A percentile compares a stretch with the other conserved stretches of the same genome.
phyloP scores from a whole-genome alignment of 2,329 filamentous ascomycete species.

The Aspergillus piperis region DNA sequence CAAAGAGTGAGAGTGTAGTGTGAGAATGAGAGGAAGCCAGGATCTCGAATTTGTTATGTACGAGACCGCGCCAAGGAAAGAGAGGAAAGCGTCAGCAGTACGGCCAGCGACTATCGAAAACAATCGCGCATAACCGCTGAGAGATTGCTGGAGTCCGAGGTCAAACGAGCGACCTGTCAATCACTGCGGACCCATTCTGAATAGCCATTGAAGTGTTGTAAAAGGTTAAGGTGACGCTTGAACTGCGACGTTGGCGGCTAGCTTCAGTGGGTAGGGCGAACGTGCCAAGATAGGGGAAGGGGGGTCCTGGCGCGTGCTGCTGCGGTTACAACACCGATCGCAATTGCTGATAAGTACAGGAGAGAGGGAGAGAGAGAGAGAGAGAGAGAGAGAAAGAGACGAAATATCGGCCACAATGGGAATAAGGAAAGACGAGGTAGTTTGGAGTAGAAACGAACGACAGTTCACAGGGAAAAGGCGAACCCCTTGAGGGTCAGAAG shows the following conservation, averaged over 20 bases:
- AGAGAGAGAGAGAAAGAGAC: not conserved
- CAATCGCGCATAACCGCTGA: slow-evolving; percentile 21
- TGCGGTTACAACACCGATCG: slow-evolving; percentile 9
- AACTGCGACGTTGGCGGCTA: slow-evolving; percentile 8
- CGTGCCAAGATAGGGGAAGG: slow-evolving; percentile 20
- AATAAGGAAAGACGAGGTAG: not conserved
- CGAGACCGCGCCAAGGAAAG: slow-evolving; percentile 14
- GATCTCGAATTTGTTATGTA: slow-evolving; percentile 4
- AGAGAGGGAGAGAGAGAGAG: slow-evolving; percentile 3
- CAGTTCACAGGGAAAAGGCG: not conserved
- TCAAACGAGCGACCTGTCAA: slow-evolving; percentile 13
- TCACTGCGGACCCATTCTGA: slow-evolving; percentile 13
- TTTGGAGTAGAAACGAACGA: not conserved
- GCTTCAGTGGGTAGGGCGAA: slow-evolving; percentile 6
- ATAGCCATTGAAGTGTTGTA: slow-evolving; percentile 13
- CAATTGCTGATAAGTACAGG: slow-evolving; percentile 6
- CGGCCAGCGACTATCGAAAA: slow-evolving; percentile 18
- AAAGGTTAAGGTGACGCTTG: slow-evolving; percentile 5
- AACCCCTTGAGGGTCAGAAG: not conserved
- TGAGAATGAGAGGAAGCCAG: not conserved
- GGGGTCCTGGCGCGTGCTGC: slow-evolving; percentile 14
- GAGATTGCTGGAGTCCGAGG: slow-evolving; percentile 8
- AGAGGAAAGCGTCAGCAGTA: slow-evolving; percentile 12
- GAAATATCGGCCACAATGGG: not conserved
- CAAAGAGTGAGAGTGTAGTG: not conserved